Base-by-base conservation (phyloP, 192 early-diverging fungal genomes). In the Backusella macrospora region DNA sequence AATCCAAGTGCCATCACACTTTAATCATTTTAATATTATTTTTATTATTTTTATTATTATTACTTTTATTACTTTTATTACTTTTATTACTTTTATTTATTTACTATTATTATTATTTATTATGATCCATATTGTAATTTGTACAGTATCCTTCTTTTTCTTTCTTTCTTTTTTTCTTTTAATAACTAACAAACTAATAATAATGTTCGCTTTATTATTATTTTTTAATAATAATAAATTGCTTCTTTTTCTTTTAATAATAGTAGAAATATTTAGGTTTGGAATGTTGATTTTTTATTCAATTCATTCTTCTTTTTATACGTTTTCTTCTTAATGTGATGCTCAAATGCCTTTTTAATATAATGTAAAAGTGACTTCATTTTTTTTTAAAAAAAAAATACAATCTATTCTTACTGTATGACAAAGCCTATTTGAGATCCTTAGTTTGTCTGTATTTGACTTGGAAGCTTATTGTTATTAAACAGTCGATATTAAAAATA, bases 1-100 rank as follows among this genome's bases (percentile, higher is more conserved):
- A 66, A 80, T 76, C 79, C 79, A 26, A 48, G 71, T 65, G 75
- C 76, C 38, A 67, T 71, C 48, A 74, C 73, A 42, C 65, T 78
- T 34, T 78, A 78, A 74, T 49, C 14, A 18, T 18, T 18, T 39
- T 64, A 29, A n/a, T 65, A 38, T 65, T 65, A 38, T 38, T 64
- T 37, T 63, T 39, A 64, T 64, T 62, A 62, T 65, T 52, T 18
- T 52, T 18, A 49, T 7, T n/a, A n/a, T n/a, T n/a, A n/a, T n/a
- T n/a, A n/a, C n/a, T n/a, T n/a, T 38, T 63, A 29, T 38, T 64
- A 64, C 37, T 62, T 23, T 65, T 52, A 52, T 52, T 18, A 64
- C 37, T 62, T 23, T 65, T 52, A 52, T 52, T 18, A 52, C 6
- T 18, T 1, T 34, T 34, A 34, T 34, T 34, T 34, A 34, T 34